Conservation (phyloP, 2,329 filamentous ascomycete genomes). For the Dendrostoma leiphaemia region DNA sequence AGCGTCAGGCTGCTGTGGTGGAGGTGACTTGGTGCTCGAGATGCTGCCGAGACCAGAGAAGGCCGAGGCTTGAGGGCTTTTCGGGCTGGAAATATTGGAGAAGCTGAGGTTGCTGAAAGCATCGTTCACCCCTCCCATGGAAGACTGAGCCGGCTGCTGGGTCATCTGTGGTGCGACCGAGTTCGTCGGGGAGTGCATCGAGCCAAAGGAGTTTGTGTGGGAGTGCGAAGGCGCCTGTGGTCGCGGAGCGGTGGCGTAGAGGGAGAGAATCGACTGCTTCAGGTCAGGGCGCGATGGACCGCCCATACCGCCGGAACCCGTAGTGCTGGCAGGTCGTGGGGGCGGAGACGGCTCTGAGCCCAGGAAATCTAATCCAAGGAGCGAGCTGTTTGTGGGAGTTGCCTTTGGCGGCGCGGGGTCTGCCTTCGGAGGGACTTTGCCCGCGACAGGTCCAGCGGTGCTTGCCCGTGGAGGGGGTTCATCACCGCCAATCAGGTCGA, state of each 20-base stretch:
- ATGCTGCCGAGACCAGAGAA: slow-evolving; percentile 23
- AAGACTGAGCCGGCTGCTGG: slow-evolving; percentile 41
- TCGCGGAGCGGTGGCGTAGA: slow-evolving; percentile 83
- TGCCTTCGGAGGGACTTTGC: slow-evolving; percentile 58
- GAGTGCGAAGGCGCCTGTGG: slow-evolving; percentile 59
- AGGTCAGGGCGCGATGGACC: slow-evolving; percentile 83
- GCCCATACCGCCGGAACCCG: slow-evolving; percentile 57
- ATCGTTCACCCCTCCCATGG: slow-evolving; percentile 69
- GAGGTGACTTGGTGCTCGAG: slow-evolving; percentile 32
- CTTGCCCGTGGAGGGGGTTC: slow-evolving; percentile 68
- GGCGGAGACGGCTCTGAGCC: slow-evolving; percentile 68
- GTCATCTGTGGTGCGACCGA: slow-evolving; percentile 28
- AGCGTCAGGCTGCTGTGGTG: slow-evolving; percentile 36
- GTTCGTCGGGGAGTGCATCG: slow-evolving; percentile 57
- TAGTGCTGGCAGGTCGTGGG: slow-evolving; percentile 80
- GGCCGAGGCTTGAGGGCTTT: slow-evolving; percentile 32
- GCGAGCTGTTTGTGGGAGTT: slow-evolving; percentile 73
- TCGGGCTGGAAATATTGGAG: slow-evolving; percentile 38
- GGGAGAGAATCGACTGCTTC: slow-evolving; percentile 94
- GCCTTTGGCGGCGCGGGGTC: slow-evolving; percentile 65
- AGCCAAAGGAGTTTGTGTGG: slow-evolving; percentile 66
- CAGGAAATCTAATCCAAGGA: slow-evolving; percentile 91
- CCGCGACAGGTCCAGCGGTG: slow-evolving; percentile 65
- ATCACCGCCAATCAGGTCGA: slow-evolving; percentile 82
- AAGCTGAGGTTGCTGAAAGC: slow-evolving; percentile 64